Base-by-base conservation (phyloP, 106 monocot genomes). In the Dactylorhiza incarnata region DNA sequence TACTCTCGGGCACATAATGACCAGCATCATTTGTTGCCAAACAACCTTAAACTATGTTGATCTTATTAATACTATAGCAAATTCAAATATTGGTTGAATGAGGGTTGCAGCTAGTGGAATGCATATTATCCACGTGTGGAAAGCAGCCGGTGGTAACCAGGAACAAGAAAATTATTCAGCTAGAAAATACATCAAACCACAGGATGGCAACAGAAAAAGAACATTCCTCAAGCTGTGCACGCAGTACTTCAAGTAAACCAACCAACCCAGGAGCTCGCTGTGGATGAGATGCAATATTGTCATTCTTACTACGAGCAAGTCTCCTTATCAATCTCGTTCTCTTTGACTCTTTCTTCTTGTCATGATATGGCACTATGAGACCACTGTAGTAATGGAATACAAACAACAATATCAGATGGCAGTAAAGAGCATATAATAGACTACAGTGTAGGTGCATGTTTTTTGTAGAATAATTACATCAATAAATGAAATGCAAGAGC, bases 291-390 rank as follows among this genome's bases (percentile, higher is more conserved):
- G 71, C 68, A 19, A 84, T 23, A 75, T 63, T 89, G 78, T 93
- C 95, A 71, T 61, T 87, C 82, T 91, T 93, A 78, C 90, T 91
- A 79, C 93, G 90, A 74, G 78, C 89, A 82, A 96, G 90, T 71
- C 89, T 96, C 84, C 74, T 90, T 74, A 96, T 84, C 51, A 96
- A 82, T 87, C 83, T 85, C 71, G 88, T 89, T 68, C 71, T 93
- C 82, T 84, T 96, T 73, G 93, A 90, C 84, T 96, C 93, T 85
- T 96, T 96, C 82, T 93, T 96, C 82, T 91, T 96, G 78, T 96
- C 95, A 76, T 91, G 90, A 68, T 81, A 75, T 78, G 95, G 93
- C 65, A 96, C 93, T 84, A 96, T 96, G 49, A 96, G 87, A 51
- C 95, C 93, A 74, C 95, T 96, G 79, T 8, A 86, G 17, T 77